A percentile compares a stretch with the other conserved stretches of the same genome.
Evolutionary conservation across 257 asterid species (phyloP).

Genomic region (Rubia yunnanensis): DNA sequence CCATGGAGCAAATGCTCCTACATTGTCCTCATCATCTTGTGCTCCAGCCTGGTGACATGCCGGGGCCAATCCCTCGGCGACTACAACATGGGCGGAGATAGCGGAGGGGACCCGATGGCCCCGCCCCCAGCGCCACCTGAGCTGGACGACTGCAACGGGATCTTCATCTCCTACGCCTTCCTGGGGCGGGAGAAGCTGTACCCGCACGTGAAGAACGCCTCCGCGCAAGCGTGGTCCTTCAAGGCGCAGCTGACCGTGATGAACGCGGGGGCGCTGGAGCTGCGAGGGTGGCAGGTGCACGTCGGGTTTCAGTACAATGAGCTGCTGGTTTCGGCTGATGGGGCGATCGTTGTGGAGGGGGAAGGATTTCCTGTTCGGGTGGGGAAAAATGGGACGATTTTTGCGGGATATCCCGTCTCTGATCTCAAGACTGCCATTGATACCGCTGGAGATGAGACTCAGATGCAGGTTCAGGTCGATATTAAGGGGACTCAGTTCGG

Average conservation of each 20-base stretch:
- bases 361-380: slow-evolving; percentile 47
- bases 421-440: slow-evolving; percentile 89
- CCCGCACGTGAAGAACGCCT: slow-evolving; percentile 58
- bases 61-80: slow-evolving; percentile 34
- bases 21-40: slow-evolving; percentile 20
- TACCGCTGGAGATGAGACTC: slow-evolving; percentile 61
- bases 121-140: slow-evolving; percentile 35
- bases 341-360: slow-evolving; percentile 51
- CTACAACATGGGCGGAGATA: slow-evolving; percentile 9
- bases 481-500: slow-evolving; percentile 78
- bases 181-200: slow-evolving; percentile 65
- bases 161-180: slow-evolving; percentile 48
- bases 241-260: slow-evolving; percentile 34
- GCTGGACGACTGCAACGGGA: slow-evolving; percentile 51
- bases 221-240: slow-evolving; percentile 88
- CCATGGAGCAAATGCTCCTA: slow-evolving; percentile 26
- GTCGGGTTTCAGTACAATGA: slow-evolving; percentile 61
- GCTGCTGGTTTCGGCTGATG: slow-evolving; percentile 68
- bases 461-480: slow-evolving; percentile 50
- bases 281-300: slow-evolving; percentile 59
- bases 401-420: slow-evolving; percentile 60
- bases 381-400: slow-evolving; percentile 56
- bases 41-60: slow-evolving; percentile 2
- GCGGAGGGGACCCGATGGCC: slow-evolving; percentile 4
- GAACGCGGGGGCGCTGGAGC: slow-evolving; percentile 56